Percentiles rank a stretch among this genome's conserved stretches.
phyloP scores from a whole-genome alignment of 192 early-diverging fungal genomes.

The Backusella luteola region DNA sequence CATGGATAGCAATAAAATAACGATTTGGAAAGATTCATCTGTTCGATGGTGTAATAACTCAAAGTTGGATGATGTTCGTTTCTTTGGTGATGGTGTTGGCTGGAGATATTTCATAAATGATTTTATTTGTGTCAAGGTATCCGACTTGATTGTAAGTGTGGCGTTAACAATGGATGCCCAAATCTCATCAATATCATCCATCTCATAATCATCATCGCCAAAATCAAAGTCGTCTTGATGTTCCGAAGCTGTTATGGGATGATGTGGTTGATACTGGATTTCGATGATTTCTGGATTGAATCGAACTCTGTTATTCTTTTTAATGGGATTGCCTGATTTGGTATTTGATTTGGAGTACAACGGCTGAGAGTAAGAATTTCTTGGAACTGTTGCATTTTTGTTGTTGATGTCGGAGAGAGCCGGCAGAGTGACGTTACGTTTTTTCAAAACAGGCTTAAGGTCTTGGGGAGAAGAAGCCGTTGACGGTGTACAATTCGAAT shows the following conservation, averaged over 20 bases:
- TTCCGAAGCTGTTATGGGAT: constrained; percentile 3
- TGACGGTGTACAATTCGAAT: not conserved
- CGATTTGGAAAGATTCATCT: not conserved
- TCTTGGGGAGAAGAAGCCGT: not conserved
- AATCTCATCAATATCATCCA: constrained; percentile 3
- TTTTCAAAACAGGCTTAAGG: constrained; percentile 19
- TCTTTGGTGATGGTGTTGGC: not conserved
- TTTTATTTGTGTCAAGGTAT: not conserved
- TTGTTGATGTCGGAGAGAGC: constrained; percentile 4
- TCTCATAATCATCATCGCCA: not conserved
- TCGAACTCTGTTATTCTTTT: constrained; percentile 1
- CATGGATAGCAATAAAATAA: not conserved
- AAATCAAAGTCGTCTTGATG: not conserved
- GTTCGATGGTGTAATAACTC: not conserved
- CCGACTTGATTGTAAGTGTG: constrained; percentile 3
- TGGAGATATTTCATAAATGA: not conserved
- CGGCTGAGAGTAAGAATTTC: not conserved
- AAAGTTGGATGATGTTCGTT: not conserved
- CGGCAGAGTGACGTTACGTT: constrained; percentile 19
- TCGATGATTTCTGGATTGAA: constrained; percentile 26
- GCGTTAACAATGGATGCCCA: not conserved
- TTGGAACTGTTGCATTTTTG: not conserved
- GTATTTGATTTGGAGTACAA: not conserved
- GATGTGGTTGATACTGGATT: constrained; percentile 25
- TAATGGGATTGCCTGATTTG: not conserved